A percentile compares a stretch with the other conserved stretches of the same genome.
Conservation (phyloP, 148 eudicot genomes). For the Simmondsia chinensis region DNA sequence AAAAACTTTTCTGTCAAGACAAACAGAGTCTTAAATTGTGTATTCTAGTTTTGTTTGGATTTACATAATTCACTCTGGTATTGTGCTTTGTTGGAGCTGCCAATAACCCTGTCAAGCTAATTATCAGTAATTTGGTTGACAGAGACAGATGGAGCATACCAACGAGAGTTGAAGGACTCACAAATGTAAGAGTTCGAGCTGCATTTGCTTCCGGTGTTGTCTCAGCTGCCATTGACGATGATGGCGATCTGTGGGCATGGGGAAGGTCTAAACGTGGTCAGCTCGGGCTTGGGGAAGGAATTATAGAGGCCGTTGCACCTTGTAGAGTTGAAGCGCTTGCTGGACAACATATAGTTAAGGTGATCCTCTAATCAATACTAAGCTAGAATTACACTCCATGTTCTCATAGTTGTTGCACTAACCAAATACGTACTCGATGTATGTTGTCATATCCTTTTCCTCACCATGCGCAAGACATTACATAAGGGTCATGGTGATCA, state of each 20-base stretch:
- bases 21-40: no score
- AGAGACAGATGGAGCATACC: slow-evolving; percentile 86
- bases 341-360: slow-evolving; percentile 77
- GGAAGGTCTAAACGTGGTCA: slow-evolving; percentile 97
- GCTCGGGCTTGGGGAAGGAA: slow-evolving; percentile 79
- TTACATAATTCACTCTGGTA: no score
- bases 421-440: no score
- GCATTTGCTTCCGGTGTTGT: slow-evolving; percentile 93
- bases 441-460: no score
- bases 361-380: slow-evolving; percentile 36
- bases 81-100: background rate
- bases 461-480: no score
- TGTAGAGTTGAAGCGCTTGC: slow-evolving; percentile 64
- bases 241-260: slow-evolving; percentile 99
- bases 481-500: no score
- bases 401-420: background rate
- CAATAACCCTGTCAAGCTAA: background rate
- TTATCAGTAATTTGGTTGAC: slow-evolving; percentile 5
- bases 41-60: no score
- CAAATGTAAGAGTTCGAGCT: slow-evolving; percentile 47
- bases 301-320: slow-evolving; percentile 53
- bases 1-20: no score
- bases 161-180: slow-evolving; percentile 56
- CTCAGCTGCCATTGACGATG: slow-evolving; percentile 73
- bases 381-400: slow-evolving; percentile 23